Evolutionary conservation across 768 basidiomycete genomes (phyloP).

Genomic region (Fomitopsis pulvina): DNA sequence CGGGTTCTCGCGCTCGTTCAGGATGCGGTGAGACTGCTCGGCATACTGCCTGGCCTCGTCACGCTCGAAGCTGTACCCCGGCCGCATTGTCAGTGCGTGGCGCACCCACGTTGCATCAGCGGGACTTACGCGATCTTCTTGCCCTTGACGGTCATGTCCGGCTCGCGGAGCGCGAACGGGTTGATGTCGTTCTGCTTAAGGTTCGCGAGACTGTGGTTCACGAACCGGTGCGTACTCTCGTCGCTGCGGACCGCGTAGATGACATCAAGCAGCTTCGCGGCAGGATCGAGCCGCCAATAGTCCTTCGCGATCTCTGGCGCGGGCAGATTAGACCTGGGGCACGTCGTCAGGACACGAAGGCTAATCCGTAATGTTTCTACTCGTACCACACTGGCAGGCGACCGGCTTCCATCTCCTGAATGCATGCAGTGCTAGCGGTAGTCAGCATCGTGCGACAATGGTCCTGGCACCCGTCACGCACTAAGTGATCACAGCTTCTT

Average conservation of each 20-base stretch:
- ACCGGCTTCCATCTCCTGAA: slow-evolving; percentile 77
- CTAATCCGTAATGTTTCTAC: too few species aligned
- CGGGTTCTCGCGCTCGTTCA: slow-evolving; percentile 25
- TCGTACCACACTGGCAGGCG: slow-evolving; percentile 73
- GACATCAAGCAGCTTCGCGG: slow-evolving; percentile 81
- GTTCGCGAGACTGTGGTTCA: slow-evolving; percentile 93
- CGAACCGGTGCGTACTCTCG: slow-evolving; percentile 89
- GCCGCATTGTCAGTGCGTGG: slow-evolving; percentile 9
- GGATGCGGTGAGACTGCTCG: slow-evolving; percentile 49
- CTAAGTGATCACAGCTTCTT: slow-evolving; percentile 95
- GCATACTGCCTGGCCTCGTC: slow-evolving; percentile 62
- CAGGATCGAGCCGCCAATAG: slow-evolving; percentile 77
- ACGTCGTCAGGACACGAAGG: background rate
- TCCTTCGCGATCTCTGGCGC: slow-evolving; percentile 91
- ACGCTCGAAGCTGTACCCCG: slow-evolving; percentile 59
- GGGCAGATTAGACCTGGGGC: slow-evolving; percentile 50
- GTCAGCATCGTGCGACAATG: slow-evolving; percentile 11
- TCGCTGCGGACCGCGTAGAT: slow-evolving; percentile 91
- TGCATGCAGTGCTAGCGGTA: slow-evolving; percentile 60
- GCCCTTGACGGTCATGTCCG: slow-evolving; percentile 82
- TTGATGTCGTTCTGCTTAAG: slow-evolving; percentile 77
- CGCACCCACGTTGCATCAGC: background rate
- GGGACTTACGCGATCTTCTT: slow-evolving; percentile 53
- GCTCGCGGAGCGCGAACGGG: slow-evolving; percentile 85
- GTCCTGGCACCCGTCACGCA: slow-evolving; percentile 30